A percentile compares a stretch with the other conserved stretches of the same genome.
Conservation (phyloP, 306 rosid genomes). For the Cicer yamashitae region DNA sequence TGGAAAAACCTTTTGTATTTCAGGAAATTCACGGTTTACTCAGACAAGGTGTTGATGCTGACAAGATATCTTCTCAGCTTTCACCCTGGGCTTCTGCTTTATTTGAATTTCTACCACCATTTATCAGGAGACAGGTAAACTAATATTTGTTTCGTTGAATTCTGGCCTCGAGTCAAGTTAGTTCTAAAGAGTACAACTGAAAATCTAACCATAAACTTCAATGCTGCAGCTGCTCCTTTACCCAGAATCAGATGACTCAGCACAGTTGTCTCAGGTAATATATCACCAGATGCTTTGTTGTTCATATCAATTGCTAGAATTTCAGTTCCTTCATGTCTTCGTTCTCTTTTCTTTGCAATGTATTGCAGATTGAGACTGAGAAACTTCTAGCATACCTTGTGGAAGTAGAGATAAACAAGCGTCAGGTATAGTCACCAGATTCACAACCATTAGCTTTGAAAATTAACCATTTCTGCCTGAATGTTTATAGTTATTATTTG, state of each 20-base stretch:
- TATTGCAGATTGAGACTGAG: constrained; percentile 92
- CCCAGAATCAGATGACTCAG: constrained; percentile 99
- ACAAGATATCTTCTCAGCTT: constrained; percentile 78
- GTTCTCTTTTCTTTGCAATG: constrained; percentile 25
- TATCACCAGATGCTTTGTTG: constrained; percentile 16
- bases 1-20: constrained; percentile 39
- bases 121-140: constrained; percentile 86
- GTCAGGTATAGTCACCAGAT: constrained; percentile 57
- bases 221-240: constrained; percentile 79
- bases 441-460: neutral
- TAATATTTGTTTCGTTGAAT: constrained; percentile 8
- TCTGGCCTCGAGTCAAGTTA: neutral
- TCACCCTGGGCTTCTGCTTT: constrained; percentile 99
- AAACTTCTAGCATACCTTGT: constrained; percentile 96
- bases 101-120: constrained; percentile 92
- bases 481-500: neutral
- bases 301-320: constrained; percentile 21
- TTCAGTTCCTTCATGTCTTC: constrained; percentile 41
- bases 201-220: constrained; percentile 37
- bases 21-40: constrained; percentile 95
- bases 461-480: constrained; percentile 20
- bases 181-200: neutral
- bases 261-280: constrained; percentile 95
- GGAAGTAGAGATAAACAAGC: constrained; percentile 89
- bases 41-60: constrained; percentile 73